Evolutionary conservation across 176 grass and related monocot species (phyloP).

Genomic region (Areca catechu): DNA sequence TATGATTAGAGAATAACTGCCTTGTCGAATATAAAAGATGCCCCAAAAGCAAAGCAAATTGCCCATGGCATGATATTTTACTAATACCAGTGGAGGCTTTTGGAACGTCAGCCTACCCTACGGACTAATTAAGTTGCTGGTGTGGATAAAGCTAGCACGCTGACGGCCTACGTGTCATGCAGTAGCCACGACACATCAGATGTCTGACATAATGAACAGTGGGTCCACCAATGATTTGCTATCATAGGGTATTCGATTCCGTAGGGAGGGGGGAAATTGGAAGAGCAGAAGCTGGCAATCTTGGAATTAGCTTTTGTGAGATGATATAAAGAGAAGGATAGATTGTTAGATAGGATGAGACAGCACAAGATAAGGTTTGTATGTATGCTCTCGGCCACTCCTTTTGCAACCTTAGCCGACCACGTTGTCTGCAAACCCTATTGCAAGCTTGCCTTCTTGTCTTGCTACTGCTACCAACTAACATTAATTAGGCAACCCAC

Average conservation of each 20-base stretch:
- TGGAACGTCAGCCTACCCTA: background rate
- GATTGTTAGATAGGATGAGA: background rate
- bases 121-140: background rate
- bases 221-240: constrained; percentile 28
- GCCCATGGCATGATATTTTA: background rate
- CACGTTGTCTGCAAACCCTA: constrained; percentile 18
- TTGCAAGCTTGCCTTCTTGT: constrained; percentile 14
- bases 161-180: constrained; percentile 1
- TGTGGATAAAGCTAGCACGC: constrained; percentile 5
- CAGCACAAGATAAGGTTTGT: background rate
- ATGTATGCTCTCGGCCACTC: background rate
- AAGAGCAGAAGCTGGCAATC: background rate
- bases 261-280: too few relatives aligned
- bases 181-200: constrained; percentile 5
- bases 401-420: constrained; percentile 27
- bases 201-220: constrained; percentile 2
- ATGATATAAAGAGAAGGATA: constrained; percentile 1
- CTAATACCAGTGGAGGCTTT: background rate
- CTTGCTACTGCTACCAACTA: constrained; percentile 3
- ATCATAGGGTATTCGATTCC: constrained; percentile 31
- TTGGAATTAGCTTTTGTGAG: constrained; percentile 1
- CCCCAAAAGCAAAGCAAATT: background rate
- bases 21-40: constrained; percentile 9
- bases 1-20: constrained; percentile 32
- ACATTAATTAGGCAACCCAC: background rate